Percentiles rank a stretch among this genome's conserved stretches.
Conservation (phyloP, 169 alveolate genomes). For the Cryptosporidium ryanae region DNA sequence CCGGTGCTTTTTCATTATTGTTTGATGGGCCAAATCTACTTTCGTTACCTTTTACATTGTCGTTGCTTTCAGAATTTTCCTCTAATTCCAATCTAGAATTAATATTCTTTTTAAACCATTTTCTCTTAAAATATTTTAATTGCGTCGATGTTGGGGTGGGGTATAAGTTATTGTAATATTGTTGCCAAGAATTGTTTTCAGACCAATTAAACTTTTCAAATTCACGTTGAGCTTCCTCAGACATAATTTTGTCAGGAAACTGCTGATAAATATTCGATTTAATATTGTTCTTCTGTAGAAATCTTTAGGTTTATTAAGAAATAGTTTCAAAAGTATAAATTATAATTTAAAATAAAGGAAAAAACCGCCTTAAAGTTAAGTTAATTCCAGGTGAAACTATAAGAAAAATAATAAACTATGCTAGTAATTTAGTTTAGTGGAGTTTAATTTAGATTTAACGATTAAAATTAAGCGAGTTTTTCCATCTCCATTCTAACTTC, state of each 20-base stretch:
- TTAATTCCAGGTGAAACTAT: not conserved
- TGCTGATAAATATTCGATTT: not conserved
- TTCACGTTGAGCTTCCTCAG: conserved; percentile 60
- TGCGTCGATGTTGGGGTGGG: conserved; percentile 66
- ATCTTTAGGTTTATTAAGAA: too few relatives aligned
- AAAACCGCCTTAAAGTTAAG: not conserved
- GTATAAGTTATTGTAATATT: conserved; percentile 56
- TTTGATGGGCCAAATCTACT: not conserved
- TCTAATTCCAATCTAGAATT: conserved; percentile 37
- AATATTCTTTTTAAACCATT: conserved; percentile 65
- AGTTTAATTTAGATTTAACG: not conserved
- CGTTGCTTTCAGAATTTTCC: not conserved
- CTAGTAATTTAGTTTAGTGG: too few relatives aligned
- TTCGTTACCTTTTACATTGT: not conserved
- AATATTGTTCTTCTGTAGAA: not conserved
- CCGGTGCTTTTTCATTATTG: not conserved
- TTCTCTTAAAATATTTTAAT: conserved; percentile 32
- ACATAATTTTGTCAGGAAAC: conserved; percentile 3
- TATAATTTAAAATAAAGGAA: too few relatives aligned
- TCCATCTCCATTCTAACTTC: conserved; percentile 86
- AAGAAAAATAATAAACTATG: not conserved
- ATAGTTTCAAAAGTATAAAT: too few relatives aligned
- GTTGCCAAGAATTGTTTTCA: conserved; percentile 45
- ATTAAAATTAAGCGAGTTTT: conserved; percentile 5
- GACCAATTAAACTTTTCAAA: conserved; percentile 60